phyloP scores from a whole-genome alignment of 2,329 filamentous ascomycete genomes.

The Trichophyton schoenleinii region DNA sequence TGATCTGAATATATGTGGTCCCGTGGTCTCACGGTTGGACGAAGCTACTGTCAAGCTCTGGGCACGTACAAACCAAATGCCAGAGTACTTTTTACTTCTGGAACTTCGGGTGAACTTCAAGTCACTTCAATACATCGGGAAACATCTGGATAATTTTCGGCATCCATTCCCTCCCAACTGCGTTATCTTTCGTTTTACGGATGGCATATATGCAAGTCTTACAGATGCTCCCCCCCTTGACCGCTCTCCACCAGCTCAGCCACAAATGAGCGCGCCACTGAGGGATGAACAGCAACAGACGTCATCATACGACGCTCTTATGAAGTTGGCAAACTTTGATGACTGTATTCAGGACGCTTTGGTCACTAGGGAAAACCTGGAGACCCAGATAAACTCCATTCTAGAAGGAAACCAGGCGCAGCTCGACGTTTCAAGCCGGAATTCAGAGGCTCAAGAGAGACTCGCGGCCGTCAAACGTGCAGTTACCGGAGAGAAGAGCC shows the following conservation, averaged over 20 bases:
- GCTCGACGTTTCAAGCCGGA: conserved; percentile 22
- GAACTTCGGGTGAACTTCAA: conserved; percentile 60
- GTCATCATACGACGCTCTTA: conserved; percentile 75
- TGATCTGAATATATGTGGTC: conserved; percentile 53
- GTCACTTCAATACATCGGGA: conserved; percentile 66
- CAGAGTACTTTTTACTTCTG: conserved; percentile 52
- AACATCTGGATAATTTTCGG: conserved; percentile 48
- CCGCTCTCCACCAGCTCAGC: conserved; percentile 12
- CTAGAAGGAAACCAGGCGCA: conserved; percentile 27
- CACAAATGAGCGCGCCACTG: conserved; percentile 17
- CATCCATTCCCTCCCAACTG: conserved; percentile 69
- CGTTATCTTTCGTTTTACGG: conserved; percentile 69
- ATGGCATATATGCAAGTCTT: conserved; percentile 71
- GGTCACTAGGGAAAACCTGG: conserved; percentile 59
- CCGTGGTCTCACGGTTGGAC: conserved; percentile 53
- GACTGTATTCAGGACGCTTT: conserved; percentile 85
- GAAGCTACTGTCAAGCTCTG: conserved; percentile 60
- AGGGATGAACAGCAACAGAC: conserved; percentile 45
- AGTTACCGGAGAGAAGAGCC: conserved; percentile 52
- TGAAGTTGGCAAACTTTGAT: conserved; percentile 78
- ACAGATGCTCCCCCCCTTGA: conserved; percentile 48
- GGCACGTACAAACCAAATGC: conserved; percentile 47
- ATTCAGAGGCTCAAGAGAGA: conserved; percentile 30
- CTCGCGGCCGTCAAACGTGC: conserved; percentile 35
- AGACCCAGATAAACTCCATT: conserved; percentile 59